A percentile compares a stretch with the other conserved stretches of the same genome.
Conservation (phyloP, 1,139 yeast genomes). For the Pichia sp. region DNA sequence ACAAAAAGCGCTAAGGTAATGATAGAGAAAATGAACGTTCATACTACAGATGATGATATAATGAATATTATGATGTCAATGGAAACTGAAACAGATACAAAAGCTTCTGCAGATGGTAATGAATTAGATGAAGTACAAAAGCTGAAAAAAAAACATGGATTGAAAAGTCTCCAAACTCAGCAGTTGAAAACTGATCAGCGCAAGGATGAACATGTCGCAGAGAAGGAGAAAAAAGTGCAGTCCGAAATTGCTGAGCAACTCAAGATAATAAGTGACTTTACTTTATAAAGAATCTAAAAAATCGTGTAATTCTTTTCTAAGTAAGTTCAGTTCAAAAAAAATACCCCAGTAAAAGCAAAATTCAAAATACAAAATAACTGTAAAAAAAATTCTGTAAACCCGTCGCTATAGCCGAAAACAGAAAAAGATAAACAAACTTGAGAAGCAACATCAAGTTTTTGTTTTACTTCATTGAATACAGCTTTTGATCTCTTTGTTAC, state of each 20-base stretch:
- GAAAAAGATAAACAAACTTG: neutral
- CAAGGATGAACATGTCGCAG: constrained; percentile 41
- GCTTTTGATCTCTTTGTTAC: neutral
- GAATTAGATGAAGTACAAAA: constrained; percentile 16
- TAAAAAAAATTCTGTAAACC: neutral
- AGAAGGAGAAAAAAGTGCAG: constrained; percentile 41
- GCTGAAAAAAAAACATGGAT: constrained; percentile 21
- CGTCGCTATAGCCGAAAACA: neutral
- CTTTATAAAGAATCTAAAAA: neutral
- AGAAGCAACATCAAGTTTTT: neutral
- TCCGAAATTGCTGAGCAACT: constrained; percentile 50
- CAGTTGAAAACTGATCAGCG: constrained; percentile 29
- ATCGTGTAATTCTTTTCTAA: neutral
- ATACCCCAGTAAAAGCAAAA: no score
- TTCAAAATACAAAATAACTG: no score
- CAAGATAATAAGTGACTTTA: constrained; percentile 37
- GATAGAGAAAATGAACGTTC: constrained; percentile 41
- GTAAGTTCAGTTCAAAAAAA: neutral
- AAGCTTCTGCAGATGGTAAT: constrained; percentile 14
- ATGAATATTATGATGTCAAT: constrained; percentile 27
- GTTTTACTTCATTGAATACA: neutral
- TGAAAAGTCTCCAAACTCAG: constrained; percentile 22
- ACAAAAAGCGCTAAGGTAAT: constrained; percentile 21
- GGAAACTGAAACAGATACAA: constrained; percentile 15
- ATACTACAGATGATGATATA: constrained; percentile 32